Evolutionary conservation across 2,329 filamentous ascomycete species (phyloP), one percentile per base, ranked within the genome.

Genomic region (Cladosporium phlei): DNA sequence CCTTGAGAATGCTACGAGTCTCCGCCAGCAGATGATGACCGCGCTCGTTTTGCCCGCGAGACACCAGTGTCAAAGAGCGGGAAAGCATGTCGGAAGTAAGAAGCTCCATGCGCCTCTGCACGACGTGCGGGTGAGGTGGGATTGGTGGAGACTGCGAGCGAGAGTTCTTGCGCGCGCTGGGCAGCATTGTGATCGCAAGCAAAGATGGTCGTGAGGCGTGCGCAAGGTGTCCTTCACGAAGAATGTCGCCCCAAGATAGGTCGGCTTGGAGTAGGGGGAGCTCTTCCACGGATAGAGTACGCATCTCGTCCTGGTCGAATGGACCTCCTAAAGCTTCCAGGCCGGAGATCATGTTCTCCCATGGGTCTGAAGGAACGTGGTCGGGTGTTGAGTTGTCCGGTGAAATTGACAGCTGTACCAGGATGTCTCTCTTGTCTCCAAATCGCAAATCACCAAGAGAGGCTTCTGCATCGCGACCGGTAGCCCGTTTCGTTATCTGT

Each of bases 1-100:
- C 93, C 69, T 96, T 96, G 45, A 98, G 76, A 50, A 98, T 98
- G 46, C 88, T 94, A 28, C 91, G 80, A 3, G 93, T 98, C 71
- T 98, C 93, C 54, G 85, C 87, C 28, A 98, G 76, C 3, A 98
- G 79, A 47, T 95, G 94, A 57, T 95, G 86, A 0, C 90, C 93
- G 27, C 90, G 85, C 60, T 98, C 93, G 63, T 96, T 88, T 68
- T 97, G 91, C 25, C 88, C 88, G 28, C 89, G 82, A 50, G 88
- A 88, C 16, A 97, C 90, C 16, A 98, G 78, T 0, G 89, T 95
- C 51, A 98, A 72, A 11, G 93, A 90, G 49, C 93, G 79, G 6
- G 88, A 95, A 53, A 98, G 78, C 93, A 98, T 98, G 65, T 98
- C 93, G 1, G 91, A 97, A 2, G 93, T 97, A 44, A 98, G 78